Base-by-base conservation (phyloP, 2,329 filamentous ascomycete genomes). In the Phialophora tarda region DNA sequence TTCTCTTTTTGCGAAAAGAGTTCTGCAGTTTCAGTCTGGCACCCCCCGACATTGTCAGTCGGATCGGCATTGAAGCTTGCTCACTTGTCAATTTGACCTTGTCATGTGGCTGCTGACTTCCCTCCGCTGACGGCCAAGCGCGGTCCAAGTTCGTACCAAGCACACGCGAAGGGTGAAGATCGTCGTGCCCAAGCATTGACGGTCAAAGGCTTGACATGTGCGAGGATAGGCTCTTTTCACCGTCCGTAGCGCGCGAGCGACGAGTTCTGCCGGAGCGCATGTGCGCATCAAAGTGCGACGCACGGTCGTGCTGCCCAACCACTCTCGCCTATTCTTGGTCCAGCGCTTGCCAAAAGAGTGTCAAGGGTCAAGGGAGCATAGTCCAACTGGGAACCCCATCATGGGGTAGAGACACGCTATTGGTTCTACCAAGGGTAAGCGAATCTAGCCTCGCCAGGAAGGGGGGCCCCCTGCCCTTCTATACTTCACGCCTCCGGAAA, bases 371-470 rank as follows among this genome's bases (percentile, higher is more conserved):
- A 26, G 26, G 7, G 6, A 10, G 11, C 34, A 38, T 21, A n/a
- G 7, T 34, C 47, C 47, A 8, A 26, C 6, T 10, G 17, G 24
- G 47, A 14, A 6, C 47, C 10, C 4, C n/a, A 21, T 24, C 47
- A 50, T 50, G 21, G n/a, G 47, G 47, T 50, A 23, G 4, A 3
- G 21, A 24, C 8, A 21, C 47, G 47, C 34, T 32, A 30, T 26
- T 59, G 57, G 41, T n/a, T 50, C 57, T 26, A 23, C 41, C 23
- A 3, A 3, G 1, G 4, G 57, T 59, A 59, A 59, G 57, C 57
- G 57, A 59, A 48, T 59, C 57, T 59, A 59, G 34, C 38, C 38
- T 41, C 14, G 38, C 38, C 6, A 6, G 17, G 38, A 41, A 41
- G 38, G 5, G 38, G 10, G 28, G 28, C 4, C 30, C 30, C 30